Evolutionary conservation across 352 stramenopile species (phyloP).

Genomic region (Detonula confervacea): DNA sequence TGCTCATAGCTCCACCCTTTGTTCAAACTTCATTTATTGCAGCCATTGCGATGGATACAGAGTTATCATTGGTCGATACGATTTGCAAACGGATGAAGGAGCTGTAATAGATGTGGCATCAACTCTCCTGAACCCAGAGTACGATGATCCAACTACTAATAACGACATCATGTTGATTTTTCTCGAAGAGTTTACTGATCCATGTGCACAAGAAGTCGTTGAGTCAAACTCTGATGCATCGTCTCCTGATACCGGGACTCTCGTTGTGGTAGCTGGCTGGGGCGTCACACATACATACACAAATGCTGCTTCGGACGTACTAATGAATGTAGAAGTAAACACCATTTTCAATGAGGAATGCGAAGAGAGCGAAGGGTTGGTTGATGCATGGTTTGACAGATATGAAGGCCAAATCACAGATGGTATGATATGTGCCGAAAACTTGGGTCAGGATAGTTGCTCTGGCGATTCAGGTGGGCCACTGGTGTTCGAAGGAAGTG

Average conservation of each 20-base stretch:
- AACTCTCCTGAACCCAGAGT: conserved; percentile 32
- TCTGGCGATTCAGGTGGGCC: conserved; percentile 60
- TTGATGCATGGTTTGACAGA: conserved; percentile 5
- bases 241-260: conserved; percentile 4
- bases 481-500: conserved; percentile 32
- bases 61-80: conserved; percentile 16
- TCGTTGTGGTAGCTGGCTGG: conserved; percentile 49
- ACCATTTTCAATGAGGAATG: conserved; percentile 29
- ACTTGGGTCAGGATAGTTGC: conserved; percentile 25
- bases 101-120: conserved; percentile 6
- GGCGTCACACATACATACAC: conserved; percentile 11
- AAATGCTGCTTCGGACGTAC: background rate
- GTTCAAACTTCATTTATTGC: background rate
- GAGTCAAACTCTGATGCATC: conserved; percentile 17
- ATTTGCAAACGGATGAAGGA: conserved; percentile 11
- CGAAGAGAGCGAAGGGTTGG: background rate
- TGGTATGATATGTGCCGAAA: conserved; percentile 56
- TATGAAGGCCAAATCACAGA: conserved; percentile 49
- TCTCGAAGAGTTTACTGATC: conserved; percentile 17
- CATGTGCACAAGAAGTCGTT: conserved; percentile 6
- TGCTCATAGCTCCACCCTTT: background rate
- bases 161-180: conserved; percentile 60
- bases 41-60: background rate
- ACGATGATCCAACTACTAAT: conserved; percentile 20
- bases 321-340: background rate